Evolutionary conservation across 345 rosid species (phyloP), one percentile per base, ranked within the genome.

Genomic region (Populus deltoides): DNA sequence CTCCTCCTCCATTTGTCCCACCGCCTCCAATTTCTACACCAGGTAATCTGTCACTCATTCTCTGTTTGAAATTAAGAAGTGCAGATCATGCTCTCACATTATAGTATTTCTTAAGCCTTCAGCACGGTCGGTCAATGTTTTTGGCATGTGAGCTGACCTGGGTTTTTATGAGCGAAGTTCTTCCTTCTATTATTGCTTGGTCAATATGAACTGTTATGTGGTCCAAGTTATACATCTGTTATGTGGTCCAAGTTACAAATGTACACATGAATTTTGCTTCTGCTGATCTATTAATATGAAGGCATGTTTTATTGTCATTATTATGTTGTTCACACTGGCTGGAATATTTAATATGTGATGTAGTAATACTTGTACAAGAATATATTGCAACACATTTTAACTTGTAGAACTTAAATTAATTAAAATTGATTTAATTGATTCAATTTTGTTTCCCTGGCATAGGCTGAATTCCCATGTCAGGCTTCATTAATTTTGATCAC

Each of bases 1-100:
- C 99, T 79, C 98, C 99, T 25, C 99, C 99, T 57, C 99, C 99
- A 62, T 94, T 97, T 90, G 89, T 91, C 63, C 95, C 91, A 51
- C 93, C 92, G 25, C 86, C 98, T 17, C 92, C 95, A 9, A 80
- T 89, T 78, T 87, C 98, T 61, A 57, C 85, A 6, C 97, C 92
- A 24, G 94, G 98, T 94, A 85, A 79, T 76, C n/a, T 74, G 67
- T 47, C 12, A 47, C 17, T 35, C 18, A 13, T 66, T 59, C 11
- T 29, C 68, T 11, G 13, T 76, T 74, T 43, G 5, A 20, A 70
- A 35, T 59, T 31, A 17, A 12, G 13, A 22, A 5, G 16, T 43
- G 61, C 18, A 7, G 36, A 51, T 11, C 6, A 53, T n/a, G 36
- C 20, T 20, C 27, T 67, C 24, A 8, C 38, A 67, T 15, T 18